phyloP scores from a whole-genome alignment of 345 rosid species.

The Rhodomyrtus tomentosa region DNA sequence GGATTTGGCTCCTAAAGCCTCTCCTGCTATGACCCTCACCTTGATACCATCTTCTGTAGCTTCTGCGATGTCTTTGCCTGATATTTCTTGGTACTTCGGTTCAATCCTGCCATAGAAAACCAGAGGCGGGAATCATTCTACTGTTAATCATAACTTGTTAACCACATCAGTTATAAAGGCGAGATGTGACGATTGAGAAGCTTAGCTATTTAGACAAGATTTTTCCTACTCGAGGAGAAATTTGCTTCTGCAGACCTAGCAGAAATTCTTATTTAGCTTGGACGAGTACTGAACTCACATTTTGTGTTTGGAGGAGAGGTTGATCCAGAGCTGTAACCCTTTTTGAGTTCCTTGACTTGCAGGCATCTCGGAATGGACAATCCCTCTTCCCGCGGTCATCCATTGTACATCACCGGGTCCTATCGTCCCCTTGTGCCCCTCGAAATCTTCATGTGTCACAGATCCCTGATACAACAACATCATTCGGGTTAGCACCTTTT shows the following conservation, averaged over 20 bases:
- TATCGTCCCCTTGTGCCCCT: conserved; percentile 77
- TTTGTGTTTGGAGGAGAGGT: conserved; percentile 72
- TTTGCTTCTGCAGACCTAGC: neutral
- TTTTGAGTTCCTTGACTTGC: conserved; percentile 64
- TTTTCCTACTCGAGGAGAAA: neutral
- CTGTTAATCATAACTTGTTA: neutral
- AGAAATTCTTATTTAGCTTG: neutral
- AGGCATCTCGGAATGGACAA: conserved; percentile 96
- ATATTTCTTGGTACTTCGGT: conserved; percentile 74
- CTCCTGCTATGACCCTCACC: conserved; percentile 83
- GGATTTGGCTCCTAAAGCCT: conserved; percentile 61
- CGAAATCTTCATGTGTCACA: conserved; percentile 72
- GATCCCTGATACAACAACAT: conserved; percentile 33
- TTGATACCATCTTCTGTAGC: conserved; percentile 46
- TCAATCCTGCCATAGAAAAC: conserved; percentile 36
- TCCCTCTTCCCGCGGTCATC: conserved; percentile 99
- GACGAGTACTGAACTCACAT: conserved; percentile 27
- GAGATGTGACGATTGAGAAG: neutral
- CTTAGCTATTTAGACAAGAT: neutral
- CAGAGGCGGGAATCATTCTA: neutral
- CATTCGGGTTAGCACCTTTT: fast-evolving
- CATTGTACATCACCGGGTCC: conserved; percentile 80
- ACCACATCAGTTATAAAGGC: neutral
- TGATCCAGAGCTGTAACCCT: conserved; percentile 84
- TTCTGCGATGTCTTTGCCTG: conserved; percentile 53